phyloP scores from a whole-genome alignment of 306 rosid genomes.

The Dryas octopetala region DNA sequence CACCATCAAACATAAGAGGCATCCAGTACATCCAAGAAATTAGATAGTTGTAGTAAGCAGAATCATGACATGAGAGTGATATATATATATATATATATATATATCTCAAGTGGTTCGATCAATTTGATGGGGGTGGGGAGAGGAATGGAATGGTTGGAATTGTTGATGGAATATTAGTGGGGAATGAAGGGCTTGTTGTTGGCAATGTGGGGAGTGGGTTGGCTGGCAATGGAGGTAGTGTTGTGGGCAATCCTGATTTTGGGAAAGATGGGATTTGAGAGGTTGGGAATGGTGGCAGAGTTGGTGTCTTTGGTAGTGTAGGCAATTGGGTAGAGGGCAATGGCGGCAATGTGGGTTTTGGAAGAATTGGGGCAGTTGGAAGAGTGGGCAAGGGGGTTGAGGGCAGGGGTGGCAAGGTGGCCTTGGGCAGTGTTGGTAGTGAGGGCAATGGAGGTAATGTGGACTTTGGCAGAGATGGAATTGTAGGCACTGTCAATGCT shows the following conservation, averaged over 20 bases:
- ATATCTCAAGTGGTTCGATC: not conserved
- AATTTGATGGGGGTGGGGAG: slow-evolving; percentile 24
- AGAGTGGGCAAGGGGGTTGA: not conserved
- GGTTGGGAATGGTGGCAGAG: slow-evolving; percentile 6
- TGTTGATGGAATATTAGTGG: slow-evolving; percentile 13
- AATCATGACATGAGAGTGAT: not conserved
- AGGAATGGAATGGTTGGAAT: slow-evolving; percentile 13
- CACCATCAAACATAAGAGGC: too few relatives aligned
- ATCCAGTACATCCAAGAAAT: not conserved
- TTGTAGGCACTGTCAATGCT: slow-evolving; percentile 6
- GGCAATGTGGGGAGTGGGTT: slow-evolving; percentile 12
- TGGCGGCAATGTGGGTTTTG: slow-evolving; percentile 22
- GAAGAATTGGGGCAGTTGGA: slow-evolving; percentile 8
- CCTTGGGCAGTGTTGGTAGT: slow-evolving; percentile 16
- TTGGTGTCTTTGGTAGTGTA: not conserved
- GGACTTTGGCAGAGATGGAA: slow-evolving; percentile 14
- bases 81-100: not conserved
- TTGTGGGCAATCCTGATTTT: not conserved
- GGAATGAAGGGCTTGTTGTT: slow-evolving; percentile 6
- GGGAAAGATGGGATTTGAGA: slow-evolving; percentile 16
- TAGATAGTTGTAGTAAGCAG: not conserved
- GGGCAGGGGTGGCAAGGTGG: slow-evolving; percentile 15
- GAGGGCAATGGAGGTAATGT: slow-evolving; percentile 10
- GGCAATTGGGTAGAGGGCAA: slow-evolving; percentile 10
- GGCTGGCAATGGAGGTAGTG: slow-evolving; percentile 16